Percentiles rank a stretch among this genome's conserved stretches.
phyloP scores from a whole-genome alignment of 345 rosid species.

The Raphanus raphanistrum region DNA sequence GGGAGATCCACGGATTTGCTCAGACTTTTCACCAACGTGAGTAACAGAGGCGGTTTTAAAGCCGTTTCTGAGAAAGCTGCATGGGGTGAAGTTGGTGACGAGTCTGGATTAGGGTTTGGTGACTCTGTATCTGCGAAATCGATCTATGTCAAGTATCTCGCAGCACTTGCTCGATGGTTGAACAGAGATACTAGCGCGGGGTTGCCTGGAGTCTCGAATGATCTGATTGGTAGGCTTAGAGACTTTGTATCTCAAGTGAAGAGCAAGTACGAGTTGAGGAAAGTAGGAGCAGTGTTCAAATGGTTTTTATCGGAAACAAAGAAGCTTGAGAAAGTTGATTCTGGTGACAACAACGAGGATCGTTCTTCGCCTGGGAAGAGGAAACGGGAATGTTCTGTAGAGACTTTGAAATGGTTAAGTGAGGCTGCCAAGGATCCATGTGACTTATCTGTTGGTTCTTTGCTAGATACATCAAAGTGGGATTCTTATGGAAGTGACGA shows the following conservation, averaged over 20 bases:
- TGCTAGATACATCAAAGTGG: constrained; percentile 80
- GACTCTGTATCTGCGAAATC: constrained; percentile 43
- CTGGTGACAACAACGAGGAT: background rate
- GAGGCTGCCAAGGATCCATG: constrained; percentile 68
- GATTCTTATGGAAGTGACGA: constrained; percentile 53
- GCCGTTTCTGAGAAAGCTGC: constrained; percentile 34
- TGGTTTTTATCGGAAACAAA: constrained; percentile 34
- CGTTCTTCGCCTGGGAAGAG: constrained; percentile 43
- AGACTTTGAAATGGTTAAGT: constrained; percentile 60
- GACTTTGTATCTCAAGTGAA: constrained; percentile 38
- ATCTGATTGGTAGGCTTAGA: constrained; percentile 41
- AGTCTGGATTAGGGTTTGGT: constrained; percentile 44
- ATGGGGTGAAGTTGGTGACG: constrained; percentile 58
- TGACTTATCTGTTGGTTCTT: constrained; percentile 41
- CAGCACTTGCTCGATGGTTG: constrained; percentile 48
- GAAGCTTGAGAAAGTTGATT: constrained; percentile 9
- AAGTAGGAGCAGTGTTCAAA: constrained; percentile 24
- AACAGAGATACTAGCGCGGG: constrained; percentile 25
- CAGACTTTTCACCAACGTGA: constrained; percentile 49
- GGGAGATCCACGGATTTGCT: constrained; percentile 52
- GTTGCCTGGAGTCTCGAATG: constrained; percentile 32
- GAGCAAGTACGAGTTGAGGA: constrained; percentile 36
- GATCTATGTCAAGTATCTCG: constrained; percentile 54
- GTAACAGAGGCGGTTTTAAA: constrained; percentile 50
- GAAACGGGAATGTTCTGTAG: constrained; percentile 47